A percentile compares a stretch with the other conserved stretches of the same genome.
Conservation (phyloP, 306 rosid genomes). For the Hippophae tibetana region DNA sequence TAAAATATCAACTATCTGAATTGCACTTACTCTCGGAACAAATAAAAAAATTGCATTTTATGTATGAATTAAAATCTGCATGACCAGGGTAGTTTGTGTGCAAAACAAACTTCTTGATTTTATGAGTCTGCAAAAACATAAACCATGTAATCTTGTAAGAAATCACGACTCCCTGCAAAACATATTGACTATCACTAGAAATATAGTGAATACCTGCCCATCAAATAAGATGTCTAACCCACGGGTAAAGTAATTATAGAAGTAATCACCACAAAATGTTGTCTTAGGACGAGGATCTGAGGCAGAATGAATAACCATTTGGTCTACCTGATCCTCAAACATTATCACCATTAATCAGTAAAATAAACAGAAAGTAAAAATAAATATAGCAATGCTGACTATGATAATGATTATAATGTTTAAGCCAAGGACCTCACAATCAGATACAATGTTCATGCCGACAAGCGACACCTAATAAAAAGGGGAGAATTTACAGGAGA, state of each 20-base stretch:
- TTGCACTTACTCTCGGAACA: constrained; percentile 45
- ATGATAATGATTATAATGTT: not conserved
- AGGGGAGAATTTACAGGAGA: not conserved
- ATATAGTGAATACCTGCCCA: constrained; percentile 59
- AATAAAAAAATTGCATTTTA: constrained; percentile 88
- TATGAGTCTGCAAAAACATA: constrained; percentile 68
- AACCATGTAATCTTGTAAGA: constrained; percentile 5
- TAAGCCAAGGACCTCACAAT: no score
- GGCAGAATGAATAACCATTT: constrained; percentile 97
- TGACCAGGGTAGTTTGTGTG: constrained; percentile 95
- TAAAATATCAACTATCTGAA: constrained; percentile 6
- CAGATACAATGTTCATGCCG: no score
- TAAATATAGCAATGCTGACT: no score
- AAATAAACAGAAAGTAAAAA: not conserved
- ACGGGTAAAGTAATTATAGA: constrained; percentile 89
- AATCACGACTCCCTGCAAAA: not conserved
- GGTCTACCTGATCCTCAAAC: constrained; percentile 60
- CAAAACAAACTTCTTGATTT: constrained; percentile 93
- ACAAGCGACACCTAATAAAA: not conserved
- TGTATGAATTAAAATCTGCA: constrained; percentile 92
- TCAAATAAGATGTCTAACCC: constrained; percentile 94
- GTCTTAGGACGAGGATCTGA: constrained; percentile 83
- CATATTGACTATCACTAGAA: constrained; percentile 6
- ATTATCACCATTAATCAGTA: constrained; percentile 7
- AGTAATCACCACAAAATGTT: constrained; percentile 93